Base-by-base conservation (phyloP, 345 rosid species). In the Physaria fendleri region DNA sequence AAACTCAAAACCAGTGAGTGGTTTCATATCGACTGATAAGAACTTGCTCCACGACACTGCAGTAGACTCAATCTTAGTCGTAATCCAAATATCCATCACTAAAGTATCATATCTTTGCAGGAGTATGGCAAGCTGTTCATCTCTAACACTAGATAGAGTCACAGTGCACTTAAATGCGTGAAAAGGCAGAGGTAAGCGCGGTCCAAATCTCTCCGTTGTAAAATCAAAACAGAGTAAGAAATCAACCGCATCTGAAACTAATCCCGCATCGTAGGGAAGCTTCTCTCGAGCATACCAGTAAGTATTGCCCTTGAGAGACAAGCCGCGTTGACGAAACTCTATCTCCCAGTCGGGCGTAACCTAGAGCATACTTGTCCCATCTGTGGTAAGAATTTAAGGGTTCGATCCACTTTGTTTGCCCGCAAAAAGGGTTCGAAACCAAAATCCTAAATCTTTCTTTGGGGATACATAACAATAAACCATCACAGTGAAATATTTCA, bases 101-200 rank as follows among this genome's bases (percentile, higher is more conserved):
- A n/a, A n/a, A n/a, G n/a, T n/a, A n/a, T n/a, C n/a, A n/a, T n/a
- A n/a, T n/a, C n/a, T n/a, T 14, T 56, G 62, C 27, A 17, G 28
- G 2, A 56, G 4, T 2, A 56, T 12, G 0, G 62, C 38, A 27
- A 56, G 37, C 9, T 56, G 37, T 12, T 16, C 3, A 11, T 56
- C 62, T 56, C 62, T 11, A 28, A 56, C 62, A 39, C 62, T 40
- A 16, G 62, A 56, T 0, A 57, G 40, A 18, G 49, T 17, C 38
- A 56, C 25, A 17, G 8, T 27, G 3, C 28, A 35, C 4, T 1
- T n/a, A 15, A 12, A 17, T 4, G 4, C 14, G n/a, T 14, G 28
- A 2, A 57, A 57, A 18, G 62, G 62, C 10, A 57, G 40, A 18
- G 6, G 39, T 13, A 57, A 40, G 3, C 40, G 29, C 29, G 50